phyloP scores from a whole-genome alignment of 2,329 filamentous ascomycete genomes.

The Ophiostoma himal-ulmi region DNA sequence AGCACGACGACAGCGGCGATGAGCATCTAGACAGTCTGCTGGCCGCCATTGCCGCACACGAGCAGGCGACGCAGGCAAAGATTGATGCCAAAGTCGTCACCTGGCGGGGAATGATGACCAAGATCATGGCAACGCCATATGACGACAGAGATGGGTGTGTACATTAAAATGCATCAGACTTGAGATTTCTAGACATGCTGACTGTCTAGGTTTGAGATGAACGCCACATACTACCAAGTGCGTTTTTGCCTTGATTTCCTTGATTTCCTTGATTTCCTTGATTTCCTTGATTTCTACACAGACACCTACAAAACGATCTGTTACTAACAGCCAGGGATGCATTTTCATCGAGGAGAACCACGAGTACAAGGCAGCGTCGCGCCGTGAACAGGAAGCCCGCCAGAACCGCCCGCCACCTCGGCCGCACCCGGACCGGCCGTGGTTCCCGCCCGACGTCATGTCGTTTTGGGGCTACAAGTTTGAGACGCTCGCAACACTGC shows the following conservation, averaged over 20 bases:
- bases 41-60: constrained; percentile 65
- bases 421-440: constrained; percentile 29
- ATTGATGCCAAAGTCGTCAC: constrained; percentile 77
- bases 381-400: constrained; percentile 52
- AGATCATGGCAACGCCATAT: constrained; percentile 84
- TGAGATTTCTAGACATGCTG: not conserved
- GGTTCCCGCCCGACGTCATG: constrained; percentile 69
- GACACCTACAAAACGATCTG: not conserved
- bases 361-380: constrained; percentile 59
- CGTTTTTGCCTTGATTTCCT: not conserved
- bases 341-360: constrained; percentile 76
- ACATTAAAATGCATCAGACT: too few species aligned
- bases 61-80: constrained; percentile 60
- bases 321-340: constrained; percentile 23
- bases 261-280: too few species aligned
- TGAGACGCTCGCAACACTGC: constrained; percentile 74
- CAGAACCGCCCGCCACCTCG: constrained; percentile 33
- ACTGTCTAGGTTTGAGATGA: constrained; percentile 76
- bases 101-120: constrained; percentile 98
- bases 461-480: constrained; percentile 98
- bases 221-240: constrained; percentile 84
- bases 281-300: too few species aligned
- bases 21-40: constrained; percentile 84
- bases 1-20: constrained; percentile 72
- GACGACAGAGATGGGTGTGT: constrained; percentile 67